A percentile compares a stretch with the other conserved stretches of the same genome.
Conservation (phyloP, 257 asterid genomes). For the Nicotiana noctiflora region DNA sequence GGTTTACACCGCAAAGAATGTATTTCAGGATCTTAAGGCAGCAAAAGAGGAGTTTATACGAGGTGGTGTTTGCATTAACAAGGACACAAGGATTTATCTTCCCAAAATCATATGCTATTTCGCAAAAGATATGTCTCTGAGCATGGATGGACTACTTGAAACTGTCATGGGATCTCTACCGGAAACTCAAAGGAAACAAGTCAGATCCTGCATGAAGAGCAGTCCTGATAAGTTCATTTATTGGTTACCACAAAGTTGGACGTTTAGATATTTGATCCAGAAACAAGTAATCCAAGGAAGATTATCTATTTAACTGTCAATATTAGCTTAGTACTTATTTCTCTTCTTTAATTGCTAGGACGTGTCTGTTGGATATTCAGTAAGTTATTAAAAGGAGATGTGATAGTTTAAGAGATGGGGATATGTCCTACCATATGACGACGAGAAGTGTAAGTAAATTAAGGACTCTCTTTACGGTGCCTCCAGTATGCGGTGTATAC, state of each 20-base stretch:
- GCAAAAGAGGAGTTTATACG: slow-evolving; percentile 74
- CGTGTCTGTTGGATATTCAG: not conserved
- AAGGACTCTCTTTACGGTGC: not conserved
- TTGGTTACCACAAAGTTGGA: slow-evolving; percentile 65
- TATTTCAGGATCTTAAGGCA: slow-evolving; percentile 59
- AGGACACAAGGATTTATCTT: slow-evolving; percentile 55
- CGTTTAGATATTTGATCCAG: slow-evolving; percentile 69
- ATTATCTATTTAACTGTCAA: slow-evolving; percentile 20
- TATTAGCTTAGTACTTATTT: not conserved
- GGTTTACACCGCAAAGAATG: slow-evolving; percentile 45
- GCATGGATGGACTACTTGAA: slow-evolving; percentile 44
- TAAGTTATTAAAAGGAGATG: not conserved
- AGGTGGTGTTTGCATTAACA: slow-evolving; percentile 46
- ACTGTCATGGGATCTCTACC: slow-evolving; percentile 43
- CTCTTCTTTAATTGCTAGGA: not conserved
- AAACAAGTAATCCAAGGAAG: slow-evolving; percentile 34
- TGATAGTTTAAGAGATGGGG: not conserved
- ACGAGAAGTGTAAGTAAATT: not conserved
- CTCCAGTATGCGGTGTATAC: too few species aligned
- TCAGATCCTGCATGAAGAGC: slow-evolving; percentile 31
- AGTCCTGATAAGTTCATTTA: slow-evolving; percentile 52
- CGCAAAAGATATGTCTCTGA: slow-evolving; percentile 75
- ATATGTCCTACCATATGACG: not conserved
- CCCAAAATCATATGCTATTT: slow-evolving; percentile 56
- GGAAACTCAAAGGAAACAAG: slow-evolving; percentile 44